Conservation (phyloP, 169 alveolate species). For the Plasmodium vivax region DNA sequence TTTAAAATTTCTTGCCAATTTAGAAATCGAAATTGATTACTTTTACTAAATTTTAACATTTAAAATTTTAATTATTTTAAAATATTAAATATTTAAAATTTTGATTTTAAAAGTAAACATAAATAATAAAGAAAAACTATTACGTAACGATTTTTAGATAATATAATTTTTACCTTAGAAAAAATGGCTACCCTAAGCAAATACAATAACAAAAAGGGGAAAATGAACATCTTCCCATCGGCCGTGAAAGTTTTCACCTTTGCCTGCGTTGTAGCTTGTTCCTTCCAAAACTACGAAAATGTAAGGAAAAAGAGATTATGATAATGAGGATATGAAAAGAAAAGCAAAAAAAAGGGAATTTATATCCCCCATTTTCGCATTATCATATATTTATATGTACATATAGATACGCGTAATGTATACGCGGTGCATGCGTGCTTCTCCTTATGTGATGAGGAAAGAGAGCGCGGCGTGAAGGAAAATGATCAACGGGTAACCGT, state of each 20-base stretch:
- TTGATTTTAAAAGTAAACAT: neutral
- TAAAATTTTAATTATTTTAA: neutral
- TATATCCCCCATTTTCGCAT: neutral
- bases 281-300: neutral
- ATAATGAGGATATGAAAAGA: neutral
- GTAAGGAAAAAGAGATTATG: constrained; percentile 7
- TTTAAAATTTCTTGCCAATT: neutral
- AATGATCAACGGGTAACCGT: neutral
- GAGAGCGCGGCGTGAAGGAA: neutral
- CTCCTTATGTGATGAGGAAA: neutral
- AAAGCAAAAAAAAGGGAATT: neutral
- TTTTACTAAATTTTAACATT: neutral
- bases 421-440: neutral
- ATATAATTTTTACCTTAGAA: neutral
- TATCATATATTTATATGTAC: neutral
- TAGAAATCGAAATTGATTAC: neutral
- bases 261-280: constrained; percentile 4
- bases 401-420: neutral
- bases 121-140: neutral
- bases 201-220: neutral
- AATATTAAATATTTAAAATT: neutral
- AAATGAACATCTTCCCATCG: neutral
- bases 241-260: constrained; percentile 2
- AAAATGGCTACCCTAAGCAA: constrained; percentile 19
- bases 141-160: neutral